Percentiles rank a stretch among this genome's conserved stretches.
Conservation (phyloP, 305 asterid species). For the Galium porrigens region DNA sequence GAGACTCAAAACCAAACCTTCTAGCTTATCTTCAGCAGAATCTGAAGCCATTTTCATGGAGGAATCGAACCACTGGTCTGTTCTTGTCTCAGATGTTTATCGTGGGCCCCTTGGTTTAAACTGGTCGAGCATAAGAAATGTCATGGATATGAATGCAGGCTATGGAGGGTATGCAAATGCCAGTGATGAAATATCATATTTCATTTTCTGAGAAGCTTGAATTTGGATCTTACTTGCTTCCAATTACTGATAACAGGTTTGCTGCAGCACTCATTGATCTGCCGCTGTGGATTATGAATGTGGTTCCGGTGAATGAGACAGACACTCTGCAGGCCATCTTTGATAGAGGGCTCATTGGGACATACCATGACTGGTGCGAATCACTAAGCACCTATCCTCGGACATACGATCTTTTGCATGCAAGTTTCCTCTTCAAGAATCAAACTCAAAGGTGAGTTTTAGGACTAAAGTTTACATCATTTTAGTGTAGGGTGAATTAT, state of each 20-base stretch:
- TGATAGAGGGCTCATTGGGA: constrained; percentile 80
- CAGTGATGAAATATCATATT: neutral
- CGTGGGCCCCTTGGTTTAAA: constrained; percentile 45
- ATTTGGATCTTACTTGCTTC: neutral
- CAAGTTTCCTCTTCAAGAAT: constrained; percentile 58
- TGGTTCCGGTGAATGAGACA: constrained; percentile 51
- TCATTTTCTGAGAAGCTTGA: neutral
- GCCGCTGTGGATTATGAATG: constrained; percentile 78
- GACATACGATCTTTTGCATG: constrained; percentile 74
- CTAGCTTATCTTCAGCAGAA: constrained; percentile 37
- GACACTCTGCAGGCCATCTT: constrained; percentile 56
- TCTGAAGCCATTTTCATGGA: constrained; percentile 40
- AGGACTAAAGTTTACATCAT: neutral
- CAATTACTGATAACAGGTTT: constrained; percentile 31
- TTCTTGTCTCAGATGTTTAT: constrained; percentile 66
- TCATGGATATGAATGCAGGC: constrained; percentile 86
- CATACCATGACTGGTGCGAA: constrained; percentile 95
- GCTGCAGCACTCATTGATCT: constrained; percentile 57
- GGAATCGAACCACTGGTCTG: constrained; percentile 75
- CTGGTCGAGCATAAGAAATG: constrained; percentile 62
- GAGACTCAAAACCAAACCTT: constrained; percentile 50
- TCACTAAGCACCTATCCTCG: constrained; percentile 78
- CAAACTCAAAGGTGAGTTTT: constrained; percentile 44
- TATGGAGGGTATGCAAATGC: constrained; percentile 66
- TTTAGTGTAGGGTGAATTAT: neutral